Evolutionary conservation across 805 yeast species (phyloP), one percentile per base, ranked within the genome.

Genomic region (Wickerhamomyces hampshirensis): DNA sequence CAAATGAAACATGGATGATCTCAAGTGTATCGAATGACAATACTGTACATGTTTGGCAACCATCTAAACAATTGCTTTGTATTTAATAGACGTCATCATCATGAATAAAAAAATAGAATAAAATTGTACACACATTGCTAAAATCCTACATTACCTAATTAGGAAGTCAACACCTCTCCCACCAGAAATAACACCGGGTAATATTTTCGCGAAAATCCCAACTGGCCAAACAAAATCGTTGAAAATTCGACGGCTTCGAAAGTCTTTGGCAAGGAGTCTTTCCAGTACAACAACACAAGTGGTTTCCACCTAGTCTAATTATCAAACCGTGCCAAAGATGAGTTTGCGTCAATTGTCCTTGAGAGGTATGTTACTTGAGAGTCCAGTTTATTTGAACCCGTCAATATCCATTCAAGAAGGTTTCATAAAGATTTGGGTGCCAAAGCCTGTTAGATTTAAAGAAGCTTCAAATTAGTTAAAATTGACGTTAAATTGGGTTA

Each of bases 1-100:
- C 77, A 0, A 77, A 77, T 40, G 84, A 76, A 38, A 74, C 77
- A 4, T 74, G 81, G 74, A 68, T 81, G 71, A 44, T 87, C 26
- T 80, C 86, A 4, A 78, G 87, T 50, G 91, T 84, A 5, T 77
- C 86, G 0, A 87, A 83, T 50, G 96, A 89, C 53, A 89, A 89
- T 54, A 75, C 89, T 1, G 62, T 88, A n/a, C 96, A 89, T 43
- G 58, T 88, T 3, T 89, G 95, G 95, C 75, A 71, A 49, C 95
- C 96, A 1, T 56, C 71, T 2, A 48, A 42, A 24, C 18, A 14
- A 11, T 30, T 33, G 31, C 7, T 33, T 7, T 8, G 11, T 33
- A 19, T 18, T 13, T 18, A 18, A 5, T 6, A n/a, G 18, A 26
- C 11, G n/a, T n/a, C n/a, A n/a, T n/a, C n/a, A n/a, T n/a, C n/a